Percentiles rank a stretch among this genome's conserved stretches.
Conservation (phyloP, 352 stramenopile genomes). For the Globisporangium cylindrosporum region DNA sequence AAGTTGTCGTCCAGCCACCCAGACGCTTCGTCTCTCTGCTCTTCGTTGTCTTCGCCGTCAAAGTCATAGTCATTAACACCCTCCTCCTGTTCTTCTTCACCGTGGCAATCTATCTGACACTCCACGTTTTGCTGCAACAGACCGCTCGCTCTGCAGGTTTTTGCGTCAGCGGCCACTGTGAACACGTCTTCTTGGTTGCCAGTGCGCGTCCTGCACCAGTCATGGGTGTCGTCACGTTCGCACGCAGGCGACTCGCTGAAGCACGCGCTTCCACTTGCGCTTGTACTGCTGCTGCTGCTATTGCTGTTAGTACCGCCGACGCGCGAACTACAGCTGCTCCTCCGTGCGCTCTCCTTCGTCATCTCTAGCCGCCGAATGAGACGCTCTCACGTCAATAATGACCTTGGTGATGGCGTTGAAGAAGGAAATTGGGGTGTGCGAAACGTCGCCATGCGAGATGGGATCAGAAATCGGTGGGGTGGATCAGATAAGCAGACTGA, state of each 20-base stretch:
- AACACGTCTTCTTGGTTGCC: slow-evolving; percentile 33
- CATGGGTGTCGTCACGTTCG: background rate
- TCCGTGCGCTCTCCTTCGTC: slow-evolving; percentile 15
- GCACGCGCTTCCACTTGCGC: background rate
- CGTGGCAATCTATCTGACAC: background rate
- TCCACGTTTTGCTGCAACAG: background rate
- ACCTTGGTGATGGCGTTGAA: background rate
- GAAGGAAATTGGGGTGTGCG: background rate
- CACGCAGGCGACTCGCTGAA: background rate
- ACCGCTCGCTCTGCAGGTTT: background rate
- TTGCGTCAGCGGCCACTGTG: background rate
- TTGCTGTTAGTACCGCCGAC: background rate
- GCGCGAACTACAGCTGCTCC: slow-evolving; percentile 13
- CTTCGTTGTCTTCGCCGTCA: background rate
- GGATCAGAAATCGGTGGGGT: background rate
- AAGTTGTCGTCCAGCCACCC: background rate
- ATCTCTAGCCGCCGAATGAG: background rate
- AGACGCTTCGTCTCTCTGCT: background rate
- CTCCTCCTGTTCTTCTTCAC: slow-evolving; percentile 20
- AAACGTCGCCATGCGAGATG: slow-evolving; percentile 1
- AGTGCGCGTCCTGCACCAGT: background rate
- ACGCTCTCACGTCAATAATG: background rate
- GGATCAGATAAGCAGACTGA: background rate
- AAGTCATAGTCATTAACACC: background rate
- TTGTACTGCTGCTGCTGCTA: too few relatives aligned